Conservation (phyloP, 2,329 filamentous ascomycete species). For the Grosmannia serpens region DNA sequence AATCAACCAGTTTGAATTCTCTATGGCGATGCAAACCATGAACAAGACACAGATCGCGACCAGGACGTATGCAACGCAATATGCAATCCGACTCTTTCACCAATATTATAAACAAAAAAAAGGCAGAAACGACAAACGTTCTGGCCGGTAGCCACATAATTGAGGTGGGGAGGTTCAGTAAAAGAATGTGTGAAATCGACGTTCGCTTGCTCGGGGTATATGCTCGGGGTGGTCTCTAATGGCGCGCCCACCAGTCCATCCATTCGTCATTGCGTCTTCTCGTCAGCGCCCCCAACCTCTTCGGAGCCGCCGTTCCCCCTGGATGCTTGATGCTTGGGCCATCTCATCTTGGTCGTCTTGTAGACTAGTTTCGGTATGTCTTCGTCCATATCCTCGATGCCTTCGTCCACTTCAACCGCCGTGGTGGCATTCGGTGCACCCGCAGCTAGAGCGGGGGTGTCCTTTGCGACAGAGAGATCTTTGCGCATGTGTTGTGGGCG, state of each 20-base stretch:
- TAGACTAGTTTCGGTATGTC: slow-evolving; percentile 28
- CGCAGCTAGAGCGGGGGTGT: not conserved
- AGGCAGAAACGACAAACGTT: not conserved
- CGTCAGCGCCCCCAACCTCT: not conserved
- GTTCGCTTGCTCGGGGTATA: not conserved
- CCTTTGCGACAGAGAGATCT: slow-evolving; percentile 21
- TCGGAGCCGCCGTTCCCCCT: not conserved
- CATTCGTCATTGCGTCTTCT: not conserved
- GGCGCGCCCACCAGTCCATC: not conserved
- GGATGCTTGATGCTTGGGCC: not conserved
- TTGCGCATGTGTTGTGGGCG: slow-evolving; percentile 42
- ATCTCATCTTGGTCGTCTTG: slow-evolving; percentile 20
- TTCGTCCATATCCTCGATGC: slow-evolving; percentile 24
- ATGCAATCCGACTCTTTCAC: not conserved
- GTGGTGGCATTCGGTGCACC: not conserved
- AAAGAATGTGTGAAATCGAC: not conserved
- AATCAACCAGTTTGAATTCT: not conserved
- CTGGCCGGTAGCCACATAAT: not conserved
- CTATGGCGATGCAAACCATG: not conserved
- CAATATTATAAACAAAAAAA: not conserved
- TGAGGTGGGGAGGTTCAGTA: not conserved
- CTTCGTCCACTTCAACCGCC: slow-evolving; percentile 29
- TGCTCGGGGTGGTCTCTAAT: not conserved
- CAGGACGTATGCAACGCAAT: not conserved
- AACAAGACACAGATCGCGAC: not conserved